phyloP scores from a whole-genome alignment of 352 stramenopile species.

The Phytophthora hibernalis region DNA sequence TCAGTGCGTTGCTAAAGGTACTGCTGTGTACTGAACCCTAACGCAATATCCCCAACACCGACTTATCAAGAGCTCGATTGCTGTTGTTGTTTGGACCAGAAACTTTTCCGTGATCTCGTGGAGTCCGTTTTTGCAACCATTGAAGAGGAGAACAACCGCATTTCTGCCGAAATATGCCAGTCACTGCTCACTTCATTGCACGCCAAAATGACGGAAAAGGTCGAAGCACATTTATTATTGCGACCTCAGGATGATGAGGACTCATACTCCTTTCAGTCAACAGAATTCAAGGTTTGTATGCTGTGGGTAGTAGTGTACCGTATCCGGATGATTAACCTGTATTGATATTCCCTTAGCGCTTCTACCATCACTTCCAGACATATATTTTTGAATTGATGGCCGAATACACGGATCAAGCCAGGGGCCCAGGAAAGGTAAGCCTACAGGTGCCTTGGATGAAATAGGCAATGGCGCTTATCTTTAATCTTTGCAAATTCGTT shows the following conservation, averaged over 20 bases:
- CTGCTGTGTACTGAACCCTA: not conserved
- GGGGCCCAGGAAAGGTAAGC: slow-evolving; percentile 65
- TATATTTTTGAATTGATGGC: slow-evolving; percentile 76
- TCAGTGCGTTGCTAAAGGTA: slow-evolving; percentile 69
- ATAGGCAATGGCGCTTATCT: not conserved
- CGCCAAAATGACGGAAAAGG: slow-evolving; percentile 62
- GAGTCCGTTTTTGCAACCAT: slow-evolving; percentile 72
- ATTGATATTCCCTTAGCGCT: slow-evolving; percentile 46
- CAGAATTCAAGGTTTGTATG: slow-evolving; percentile 66
- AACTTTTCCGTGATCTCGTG: slow-evolving; percentile 83
- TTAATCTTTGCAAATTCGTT: not conserved
- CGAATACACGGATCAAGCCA: slow-evolving; percentile 70
- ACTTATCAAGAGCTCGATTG: not conserved
- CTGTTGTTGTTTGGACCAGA: slow-evolving; percentile 41
- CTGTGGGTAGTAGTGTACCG: not conserved
- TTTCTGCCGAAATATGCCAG: slow-evolving; percentile 71
- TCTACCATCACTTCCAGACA: slow-evolving; percentile 78
- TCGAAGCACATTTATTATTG: slow-evolving; percentile 60
- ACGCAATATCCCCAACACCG: not conserved
- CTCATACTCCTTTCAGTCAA: slow-evolving; percentile 70
- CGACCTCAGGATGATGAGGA: slow-evolving; percentile 54
- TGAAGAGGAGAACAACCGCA: slow-evolving; percentile 74
- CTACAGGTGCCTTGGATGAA: not conserved
- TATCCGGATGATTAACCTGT: not conserved
- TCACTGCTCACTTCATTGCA: slow-evolving; percentile 65